phyloP scores from a whole-genome alignment of 208 protist genomes.

The Acanthamoeba lenticulata region DNA sequence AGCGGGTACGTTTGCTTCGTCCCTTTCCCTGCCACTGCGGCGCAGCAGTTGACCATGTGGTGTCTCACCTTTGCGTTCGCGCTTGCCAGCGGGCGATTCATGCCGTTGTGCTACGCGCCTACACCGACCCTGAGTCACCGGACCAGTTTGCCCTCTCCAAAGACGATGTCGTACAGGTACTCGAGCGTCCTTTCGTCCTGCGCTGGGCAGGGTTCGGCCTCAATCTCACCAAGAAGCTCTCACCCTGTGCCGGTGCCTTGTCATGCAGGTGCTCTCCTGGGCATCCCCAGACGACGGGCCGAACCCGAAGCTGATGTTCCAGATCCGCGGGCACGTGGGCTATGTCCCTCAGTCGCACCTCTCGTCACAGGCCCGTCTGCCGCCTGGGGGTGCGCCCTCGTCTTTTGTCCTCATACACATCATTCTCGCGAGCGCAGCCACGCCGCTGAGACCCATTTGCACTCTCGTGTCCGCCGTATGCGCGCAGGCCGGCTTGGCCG shows the following conservation, averaged over 20 bases:
- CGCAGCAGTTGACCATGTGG: neutral
- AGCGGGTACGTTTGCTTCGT: neutral
- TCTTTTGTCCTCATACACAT: neutral
- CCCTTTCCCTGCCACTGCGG: neutral
- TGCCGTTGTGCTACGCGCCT: neutral
- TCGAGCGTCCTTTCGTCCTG: neutral
- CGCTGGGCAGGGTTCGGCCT: neutral
- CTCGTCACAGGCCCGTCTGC: neutral
- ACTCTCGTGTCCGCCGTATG: too few relatives aligned
- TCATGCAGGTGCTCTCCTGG: neutral
- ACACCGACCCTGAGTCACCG: neutral
- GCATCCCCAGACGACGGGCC: neutral
- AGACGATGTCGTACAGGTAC: slow-evolving; percentile 17
- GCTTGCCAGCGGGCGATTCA: neutral
- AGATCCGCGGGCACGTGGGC: neutral
- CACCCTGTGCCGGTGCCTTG: neutral
- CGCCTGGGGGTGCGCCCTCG: neutral
- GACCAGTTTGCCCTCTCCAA: neutral
- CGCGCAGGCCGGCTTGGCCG: neutral
- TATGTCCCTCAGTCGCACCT: neutral
- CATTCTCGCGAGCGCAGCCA: neutral
- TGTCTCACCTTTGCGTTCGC: neutral
- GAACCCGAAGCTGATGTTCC: neutral
- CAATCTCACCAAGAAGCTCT: neutral
- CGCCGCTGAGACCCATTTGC: too few relatives aligned